phyloP scores from a whole-genome alignment of 495 filamentous ascomycete genomes.

The Thozetella sp. region DNA sequence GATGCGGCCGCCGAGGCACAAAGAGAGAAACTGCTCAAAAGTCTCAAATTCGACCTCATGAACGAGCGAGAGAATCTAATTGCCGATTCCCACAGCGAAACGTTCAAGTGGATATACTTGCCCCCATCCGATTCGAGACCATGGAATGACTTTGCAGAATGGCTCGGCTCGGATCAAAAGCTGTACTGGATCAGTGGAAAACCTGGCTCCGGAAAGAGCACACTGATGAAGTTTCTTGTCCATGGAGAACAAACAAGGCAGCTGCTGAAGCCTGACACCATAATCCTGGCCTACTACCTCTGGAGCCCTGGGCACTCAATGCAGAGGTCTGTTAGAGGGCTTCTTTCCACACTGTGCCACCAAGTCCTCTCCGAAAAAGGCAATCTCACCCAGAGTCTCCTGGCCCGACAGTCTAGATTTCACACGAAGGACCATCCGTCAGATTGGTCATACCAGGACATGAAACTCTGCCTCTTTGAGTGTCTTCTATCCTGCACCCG shows the following conservation, averaged over 20 bases:
- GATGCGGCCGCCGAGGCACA: background rate
- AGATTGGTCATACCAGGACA: background rate
- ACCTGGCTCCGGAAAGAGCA: constrained; percentile 5
- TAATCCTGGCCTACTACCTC: background rate
- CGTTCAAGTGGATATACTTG: background rate
- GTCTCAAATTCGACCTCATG: background rate
- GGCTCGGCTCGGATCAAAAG: background rate
- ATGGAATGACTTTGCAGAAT: constrained; percentile 8
- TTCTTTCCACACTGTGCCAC: background rate
- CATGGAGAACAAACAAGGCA: background rate
- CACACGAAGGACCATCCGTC: background rate
- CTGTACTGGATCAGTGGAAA: constrained; percentile 10
- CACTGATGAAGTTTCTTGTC: constrained; percentile 3
- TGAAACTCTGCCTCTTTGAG: background rate
- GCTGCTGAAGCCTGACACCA: background rate
- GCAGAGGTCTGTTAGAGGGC: background rate
- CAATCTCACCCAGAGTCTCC: background rate
- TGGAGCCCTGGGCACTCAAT: background rate
- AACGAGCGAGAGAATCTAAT: background rate
- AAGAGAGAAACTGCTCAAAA: background rate
- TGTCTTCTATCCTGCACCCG: background rate
- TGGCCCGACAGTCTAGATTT: background rate
- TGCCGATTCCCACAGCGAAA: background rate
- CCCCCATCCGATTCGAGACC: background rate
- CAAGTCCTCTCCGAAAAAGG: background rate